These are phyloP conservation scores for Tardiomyces blankii DNA, from an alignment of 1,139 yeast genomes.

Conservation along the genomic window DNA sequence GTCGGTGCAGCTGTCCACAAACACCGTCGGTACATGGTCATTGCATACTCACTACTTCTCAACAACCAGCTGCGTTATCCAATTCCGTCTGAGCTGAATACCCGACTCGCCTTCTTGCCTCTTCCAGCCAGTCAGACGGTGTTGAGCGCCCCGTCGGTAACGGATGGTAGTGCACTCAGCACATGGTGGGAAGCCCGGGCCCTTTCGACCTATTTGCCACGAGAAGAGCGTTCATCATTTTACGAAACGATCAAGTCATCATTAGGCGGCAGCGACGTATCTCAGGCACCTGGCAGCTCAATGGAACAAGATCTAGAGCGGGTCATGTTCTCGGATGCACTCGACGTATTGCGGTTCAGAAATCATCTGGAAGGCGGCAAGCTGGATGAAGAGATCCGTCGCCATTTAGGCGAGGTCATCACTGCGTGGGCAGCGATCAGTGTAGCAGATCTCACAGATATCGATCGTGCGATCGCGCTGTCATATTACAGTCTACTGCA, in stretches of 20 bases:
- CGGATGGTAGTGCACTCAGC: background rate
- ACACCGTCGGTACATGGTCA: background rate
- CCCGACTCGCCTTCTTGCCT: background rate
- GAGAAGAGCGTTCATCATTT: background rate
- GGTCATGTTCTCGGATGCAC: background rate
- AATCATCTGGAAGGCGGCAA: background rate
- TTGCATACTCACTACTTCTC: background rate
- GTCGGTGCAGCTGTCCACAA: background rate
- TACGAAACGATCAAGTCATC: background rate
- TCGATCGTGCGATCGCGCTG: background rate
- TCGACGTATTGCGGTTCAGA: background rate
- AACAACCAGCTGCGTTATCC: background rate
- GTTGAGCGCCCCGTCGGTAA: background rate
- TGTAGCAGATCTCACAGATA: background rate
- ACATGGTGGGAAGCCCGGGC: background rate
- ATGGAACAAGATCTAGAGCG: background rate
- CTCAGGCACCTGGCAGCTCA: background rate
- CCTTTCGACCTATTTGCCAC: background rate
- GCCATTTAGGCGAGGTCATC: background rate
- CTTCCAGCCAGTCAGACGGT: background rate
- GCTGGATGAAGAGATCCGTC: background rate
- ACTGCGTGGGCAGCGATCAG: background rate
- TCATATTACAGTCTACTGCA: background rate
- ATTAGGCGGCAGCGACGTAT: background rate
- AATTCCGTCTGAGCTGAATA: background rate